Conservation (phyloP, 345 rosid genomes). For the Gossypium herbaceum region DNA sequence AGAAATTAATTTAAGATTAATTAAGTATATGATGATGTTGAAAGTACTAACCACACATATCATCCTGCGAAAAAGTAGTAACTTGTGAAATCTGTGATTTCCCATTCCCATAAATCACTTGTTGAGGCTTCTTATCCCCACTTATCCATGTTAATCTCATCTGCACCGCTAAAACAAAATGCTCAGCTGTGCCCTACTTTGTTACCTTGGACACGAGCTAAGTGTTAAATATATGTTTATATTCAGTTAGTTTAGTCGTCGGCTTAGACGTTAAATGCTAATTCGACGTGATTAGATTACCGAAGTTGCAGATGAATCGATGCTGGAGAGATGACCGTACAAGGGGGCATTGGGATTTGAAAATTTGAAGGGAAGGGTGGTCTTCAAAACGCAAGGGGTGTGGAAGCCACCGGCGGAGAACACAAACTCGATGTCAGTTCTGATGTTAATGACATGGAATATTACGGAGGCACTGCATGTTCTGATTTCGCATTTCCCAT, state of each 20-base stretch:
- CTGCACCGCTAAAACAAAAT: conserved; percentile 25
- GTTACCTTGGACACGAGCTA: neutral
- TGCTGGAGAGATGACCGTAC: conserved; percentile 49
- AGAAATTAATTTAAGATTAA: neutral
- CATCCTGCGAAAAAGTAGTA: conserved; percentile 43
- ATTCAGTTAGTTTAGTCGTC: too few species aligned
- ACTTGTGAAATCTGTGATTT: conserved; percentile 35
- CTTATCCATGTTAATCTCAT: conserved; percentile 74
- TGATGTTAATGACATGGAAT: conserved; percentile 56
- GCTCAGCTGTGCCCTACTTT: neutral
- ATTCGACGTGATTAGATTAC: conserved; percentile 16
- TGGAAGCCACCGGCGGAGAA: conserved; percentile 49
- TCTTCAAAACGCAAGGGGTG: conserved; percentile 42
- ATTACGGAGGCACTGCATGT: conserved; percentile 41
- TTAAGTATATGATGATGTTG: neutral
- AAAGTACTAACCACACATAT: conserved; percentile 48
- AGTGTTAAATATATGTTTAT: neutral
- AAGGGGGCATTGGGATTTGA: conserved; percentile 50
- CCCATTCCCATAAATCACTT: conserved; percentile 46
- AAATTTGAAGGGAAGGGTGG: conserved; percentile 34
- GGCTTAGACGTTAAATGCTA: too few species aligned
- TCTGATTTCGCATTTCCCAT: conserved; percentile 26
- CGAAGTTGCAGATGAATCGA: conserved; percentile 54
- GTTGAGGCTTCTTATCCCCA: conserved; percentile 46
- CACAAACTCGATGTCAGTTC: conserved; percentile 56